Evolutionary conservation across 352 stramenopile genomes (phyloP).

Genomic region (Phytopythium montanum): DNA sequence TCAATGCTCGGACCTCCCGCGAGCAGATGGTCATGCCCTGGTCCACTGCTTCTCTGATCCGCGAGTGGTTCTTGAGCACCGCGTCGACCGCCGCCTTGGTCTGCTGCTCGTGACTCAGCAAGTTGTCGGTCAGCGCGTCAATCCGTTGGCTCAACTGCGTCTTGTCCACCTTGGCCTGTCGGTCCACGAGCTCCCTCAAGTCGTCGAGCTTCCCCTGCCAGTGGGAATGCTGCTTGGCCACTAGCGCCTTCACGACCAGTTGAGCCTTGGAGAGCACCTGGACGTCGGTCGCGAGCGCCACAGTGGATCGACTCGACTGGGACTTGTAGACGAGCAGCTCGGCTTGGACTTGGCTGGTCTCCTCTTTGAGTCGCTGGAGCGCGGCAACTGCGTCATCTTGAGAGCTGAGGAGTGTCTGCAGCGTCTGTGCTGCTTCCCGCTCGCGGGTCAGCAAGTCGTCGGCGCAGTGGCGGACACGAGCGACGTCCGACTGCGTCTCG

Average conservation of each 20-base stretch:
- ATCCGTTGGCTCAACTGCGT: constrained; percentile 38
- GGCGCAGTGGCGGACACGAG: constrained; percentile 29
- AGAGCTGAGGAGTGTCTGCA: constrained; percentile 37
- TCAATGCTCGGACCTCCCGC: constrained; percentile 41
- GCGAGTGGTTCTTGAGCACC: constrained; percentile 48
- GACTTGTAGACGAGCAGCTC: constrained; percentile 40
- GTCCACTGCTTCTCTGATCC: constrained; percentile 46
- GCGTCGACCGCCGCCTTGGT: constrained; percentile 38
- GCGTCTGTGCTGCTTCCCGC: constrained; percentile 31
- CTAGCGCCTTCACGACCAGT: constrained; percentile 18
- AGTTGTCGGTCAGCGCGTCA: constrained; percentile 34
- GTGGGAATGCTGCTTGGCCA: constrained; percentile 38
- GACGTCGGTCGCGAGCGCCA: constrained; percentile 38
- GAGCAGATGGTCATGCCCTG: constrained; percentile 56
- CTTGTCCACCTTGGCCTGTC: constrained; percentile 47
- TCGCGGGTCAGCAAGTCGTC: constrained; percentile 47
- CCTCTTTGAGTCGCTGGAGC: constrained; percentile 34
- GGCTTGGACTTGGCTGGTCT: constrained; percentile 33
- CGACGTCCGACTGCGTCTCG: constrained; percentile 43
- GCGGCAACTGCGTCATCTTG: constrained; percentile 43
- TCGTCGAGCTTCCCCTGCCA: constrained; percentile 35
- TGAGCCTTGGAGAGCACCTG: constrained; percentile 46
- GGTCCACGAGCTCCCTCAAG: constrained; percentile 40
- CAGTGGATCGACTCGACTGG: constrained; percentile 17
- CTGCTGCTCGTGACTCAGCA: constrained; percentile 33